A percentile compares a stretch with the other conserved stretches of the same genome.
Conservation (phyloP, 2,329 filamentous ascomycete species). For the Exophiala aquamarina region DNA sequence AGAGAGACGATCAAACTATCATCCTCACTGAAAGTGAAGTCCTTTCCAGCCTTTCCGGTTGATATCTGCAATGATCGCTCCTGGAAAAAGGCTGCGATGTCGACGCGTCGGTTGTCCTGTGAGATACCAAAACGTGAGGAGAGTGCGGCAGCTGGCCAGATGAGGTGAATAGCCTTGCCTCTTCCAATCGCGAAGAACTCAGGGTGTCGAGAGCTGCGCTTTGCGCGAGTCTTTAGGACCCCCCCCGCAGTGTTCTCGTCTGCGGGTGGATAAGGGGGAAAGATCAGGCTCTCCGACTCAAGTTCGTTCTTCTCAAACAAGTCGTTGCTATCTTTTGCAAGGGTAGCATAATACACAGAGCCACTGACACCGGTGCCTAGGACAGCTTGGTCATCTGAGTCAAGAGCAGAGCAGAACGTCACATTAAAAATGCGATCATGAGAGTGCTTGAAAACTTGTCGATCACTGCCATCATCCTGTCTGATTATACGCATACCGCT, state of each 20-base stretch:
- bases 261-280: conserved; percentile 80
- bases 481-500: conserved; percentile 89
- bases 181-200: conserved; percentile 94
- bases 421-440: conserved; percentile 96
- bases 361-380: conserved; percentile 93
- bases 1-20: conserved; percentile 91
- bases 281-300: conserved; percentile 81
- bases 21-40: conserved; percentile 96
- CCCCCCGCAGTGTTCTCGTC: conserved; percentile 91
- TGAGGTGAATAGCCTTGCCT: conserved; percentile 92
- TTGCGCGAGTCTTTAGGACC: conserved; percentile 91
- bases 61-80: conserved; percentile 91
- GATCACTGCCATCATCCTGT: conserved; percentile 88
- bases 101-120: conserved; percentile 61
- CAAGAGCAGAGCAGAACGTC: conserved; percentile 66
- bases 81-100: conserved; percentile 82
- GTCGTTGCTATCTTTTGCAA: conserved; percentile 75
- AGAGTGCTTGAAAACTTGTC: conserved; percentile 86
- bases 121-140: conserved; percentile 50
- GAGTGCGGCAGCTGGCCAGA: conserved; percentile 62
- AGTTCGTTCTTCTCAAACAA: conserved; percentile 75
- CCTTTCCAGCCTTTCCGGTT: conserved; percentile 96
- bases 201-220: conserved; percentile 82
- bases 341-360: conserved; percentile 91
- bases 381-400: conserved; percentile 71